Evolutionary conservation across 805 yeast species (phyloP).

Genomic region (Dipodascus albidus): DNA sequence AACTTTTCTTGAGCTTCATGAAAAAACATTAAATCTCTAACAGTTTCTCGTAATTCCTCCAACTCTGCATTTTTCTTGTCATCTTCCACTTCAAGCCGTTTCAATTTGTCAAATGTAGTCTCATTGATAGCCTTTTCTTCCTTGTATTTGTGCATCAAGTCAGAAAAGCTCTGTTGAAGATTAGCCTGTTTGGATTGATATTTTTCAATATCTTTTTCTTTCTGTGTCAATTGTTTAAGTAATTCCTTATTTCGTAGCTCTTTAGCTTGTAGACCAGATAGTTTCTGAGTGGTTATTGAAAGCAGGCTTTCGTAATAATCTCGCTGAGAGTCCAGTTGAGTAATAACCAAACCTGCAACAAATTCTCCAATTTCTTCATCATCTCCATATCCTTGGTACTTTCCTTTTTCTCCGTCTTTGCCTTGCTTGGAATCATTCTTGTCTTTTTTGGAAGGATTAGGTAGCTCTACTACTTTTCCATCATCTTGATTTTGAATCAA

Average conservation of each 20-base stretch:
- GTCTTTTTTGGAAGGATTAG: constrained; percentile 16
- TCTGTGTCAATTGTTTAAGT: constrained; percentile 6
- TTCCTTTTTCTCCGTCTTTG: constrained; percentile 26
- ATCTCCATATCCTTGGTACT: constrained; percentile 74
- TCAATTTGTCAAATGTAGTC: constrained; percentile 31
- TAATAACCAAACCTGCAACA: constrained; percentile 23
- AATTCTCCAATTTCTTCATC: constrained; percentile 28
- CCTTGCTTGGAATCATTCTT: constrained; percentile 9
- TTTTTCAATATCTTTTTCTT: constrained; percentile 8
- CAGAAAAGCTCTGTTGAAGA: constrained; percentile 22
- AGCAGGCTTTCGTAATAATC: constrained; percentile 13
- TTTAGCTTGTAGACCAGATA: constrained; percentile 5
- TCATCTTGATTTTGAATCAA: constrained; percentile 74
- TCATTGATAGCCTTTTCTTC: constrained; percentile 40
- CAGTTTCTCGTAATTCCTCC: constrained; percentile 18
- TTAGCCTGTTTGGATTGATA: constrained; percentile 18
- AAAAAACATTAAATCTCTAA: constrained; percentile 66
- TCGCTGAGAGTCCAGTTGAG: constrained; percentile 15
- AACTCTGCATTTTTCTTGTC: constrained; percentile 10
- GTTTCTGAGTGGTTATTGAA: constrained; percentile 8
- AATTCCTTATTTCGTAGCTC: constrained; percentile 4
- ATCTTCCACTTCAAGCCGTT: constrained; percentile 22
- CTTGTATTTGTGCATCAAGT: constrained; percentile 15
- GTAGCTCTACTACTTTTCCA: constrained; percentile 79
- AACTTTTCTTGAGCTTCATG: constrained; percentile 64